Base-by-base conservation (phyloP, 225 moss, liverwort and hornwort genomes). In the Polytrichum formosum region DNA sequence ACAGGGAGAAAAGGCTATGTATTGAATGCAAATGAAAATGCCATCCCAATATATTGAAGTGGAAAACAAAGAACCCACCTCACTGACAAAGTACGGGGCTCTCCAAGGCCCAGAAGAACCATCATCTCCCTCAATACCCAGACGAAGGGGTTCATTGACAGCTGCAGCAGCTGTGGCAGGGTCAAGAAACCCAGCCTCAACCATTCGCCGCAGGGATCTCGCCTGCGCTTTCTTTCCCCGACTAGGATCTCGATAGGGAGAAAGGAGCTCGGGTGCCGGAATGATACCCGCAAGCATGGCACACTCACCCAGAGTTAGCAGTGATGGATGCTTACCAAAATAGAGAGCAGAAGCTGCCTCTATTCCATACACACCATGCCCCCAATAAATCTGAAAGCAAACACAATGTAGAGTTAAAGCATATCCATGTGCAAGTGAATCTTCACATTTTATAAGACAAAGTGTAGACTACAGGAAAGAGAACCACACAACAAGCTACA, bases 251-350 rank as follows among this genome's bases (percentile, higher is more conserved):
- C 82, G 90, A 73, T 94, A 98, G 5, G 97, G 97, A 53, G 97
- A 94, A 26, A 98, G 78, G 59, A 92, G 73, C 75, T 98, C 97
- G 65, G 97, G 97, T 53, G 97, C 97, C 76, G 97, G 97, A 70
- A 98, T 90, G 65, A 98, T 98, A 74, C 97, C 97, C 67, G 94
- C 94, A 75, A 98, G 97, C 97, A 98, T 98, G 73, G 97, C 91
- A 81, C 94, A 98, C 71, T 98, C 97, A 70, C 90, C 94, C 66
- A 98, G 68, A 30, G 90, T 90, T 69, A 98, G 86, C 73, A 79
- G 77, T 27, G 92, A 94, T 10, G 94, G 94, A 78, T 92, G 94
- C 80, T 98, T 98, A 68, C 92, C 97, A 76, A 98, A 92, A 78
- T 98, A 98, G 26, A 98, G 83, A 8, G 97, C 94, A 46, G 97